These are phyloP conservation scores for Rhododendron molle DNA, from an alignment of 148 eudicot species.

Conservation along the genomic window DNA sequence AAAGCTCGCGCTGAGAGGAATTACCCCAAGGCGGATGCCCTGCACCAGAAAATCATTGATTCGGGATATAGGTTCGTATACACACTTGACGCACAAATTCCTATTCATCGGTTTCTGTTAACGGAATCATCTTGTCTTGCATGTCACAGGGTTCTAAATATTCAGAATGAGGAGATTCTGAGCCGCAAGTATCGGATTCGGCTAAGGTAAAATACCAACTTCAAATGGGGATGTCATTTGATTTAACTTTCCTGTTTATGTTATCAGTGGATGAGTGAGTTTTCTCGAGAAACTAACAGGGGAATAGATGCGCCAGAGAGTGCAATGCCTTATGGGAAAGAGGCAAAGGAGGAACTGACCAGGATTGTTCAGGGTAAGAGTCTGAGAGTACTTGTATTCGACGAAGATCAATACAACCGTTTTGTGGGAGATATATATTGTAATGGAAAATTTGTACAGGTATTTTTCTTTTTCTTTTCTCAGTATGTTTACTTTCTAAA, in stretches of 20 bases:
- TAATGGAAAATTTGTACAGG: slow-evolving; percentile 90
- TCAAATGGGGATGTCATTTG: not conserved
- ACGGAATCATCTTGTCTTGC: not conserved
- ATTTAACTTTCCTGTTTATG: not conserved
- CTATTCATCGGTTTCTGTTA: not conserved
- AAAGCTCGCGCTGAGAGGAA: slow-evolving; percentile 67
- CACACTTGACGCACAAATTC: not conserved
- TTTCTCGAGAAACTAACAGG: slow-evolving; percentile 28
- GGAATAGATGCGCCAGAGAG: slow-evolving; percentile 98
- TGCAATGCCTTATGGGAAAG: slow-evolving; percentile 82
- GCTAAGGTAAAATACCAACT: slow-evolving; percentile 47
- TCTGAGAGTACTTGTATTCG: slow-evolving; percentile 57
- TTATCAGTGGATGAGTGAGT: not conserved
- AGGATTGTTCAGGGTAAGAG: slow-evolving; percentile 66
- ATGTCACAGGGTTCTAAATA: slow-evolving; percentile 47
- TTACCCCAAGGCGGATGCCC: slow-evolving; percentile 74
- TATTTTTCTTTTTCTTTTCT: slow-evolving; percentile 11
- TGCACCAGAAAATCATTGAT: slow-evolving; percentile 63
- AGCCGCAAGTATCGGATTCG: slow-evolving; percentile 83
- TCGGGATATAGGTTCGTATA: slow-evolving; percentile 63
- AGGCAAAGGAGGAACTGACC: slow-evolving; percentile 72
- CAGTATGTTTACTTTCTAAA: not conserved
- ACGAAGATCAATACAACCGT: slow-evolving; percentile 69
- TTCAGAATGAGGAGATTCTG: slow-evolving; percentile 70
- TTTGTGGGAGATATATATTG: slow-evolving; percentile 86